Base-by-base conservation (phyloP, 345 rosid species). In the Hypericum androsaemum region DNA sequence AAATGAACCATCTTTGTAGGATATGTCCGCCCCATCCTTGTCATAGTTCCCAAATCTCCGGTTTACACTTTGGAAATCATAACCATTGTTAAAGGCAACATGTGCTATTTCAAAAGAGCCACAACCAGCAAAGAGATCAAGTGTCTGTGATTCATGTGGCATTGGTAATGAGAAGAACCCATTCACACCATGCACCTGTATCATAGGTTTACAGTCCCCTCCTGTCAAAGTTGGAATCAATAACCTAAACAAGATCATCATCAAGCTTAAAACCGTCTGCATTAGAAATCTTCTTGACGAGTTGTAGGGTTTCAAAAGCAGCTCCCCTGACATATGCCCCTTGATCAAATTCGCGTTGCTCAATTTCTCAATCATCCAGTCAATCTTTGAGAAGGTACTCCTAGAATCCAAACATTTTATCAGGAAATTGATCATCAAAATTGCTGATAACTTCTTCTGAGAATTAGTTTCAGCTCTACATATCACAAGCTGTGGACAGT, bases 321-420 rank as follows among this genome's bases (percentile, higher is more conserved):
- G 97, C 95, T 35, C 89, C 94, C 64, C 71, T 81, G 37, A 88
- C 95, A 54, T 75, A 86, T 50, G 90, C 86, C 97, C 85, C 83
- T 56, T 73, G 90, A 57, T 94, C 95, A 8, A 77, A 75, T 52
- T 86, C 90, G 10, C 82, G 77, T 62, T 70, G 83, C 71, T 83
- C 89, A 97, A 94, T 88, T 62, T 82, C 50, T 67, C 72, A 1
- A 76, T 63, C 49, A 94, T 77, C 65, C 72, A 58, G 44, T 77
- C 94, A 65, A 94, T 81, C 66, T 81, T 88, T 0, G 95, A 83
- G 68, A 58, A 65, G 40, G 86, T 69, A 63, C 97, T 81, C 68
- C 94, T 81, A 2, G 78, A 67, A 52, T 94, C 94, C 73, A 94
- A 68, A 43, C 74, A 69, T 77, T 77, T 88, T 95, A 94, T 86